Conservation (phyloP, 2,329 filamentous ascomycete genomes). For the Sporothrix brunneoviolacea region DNA sequence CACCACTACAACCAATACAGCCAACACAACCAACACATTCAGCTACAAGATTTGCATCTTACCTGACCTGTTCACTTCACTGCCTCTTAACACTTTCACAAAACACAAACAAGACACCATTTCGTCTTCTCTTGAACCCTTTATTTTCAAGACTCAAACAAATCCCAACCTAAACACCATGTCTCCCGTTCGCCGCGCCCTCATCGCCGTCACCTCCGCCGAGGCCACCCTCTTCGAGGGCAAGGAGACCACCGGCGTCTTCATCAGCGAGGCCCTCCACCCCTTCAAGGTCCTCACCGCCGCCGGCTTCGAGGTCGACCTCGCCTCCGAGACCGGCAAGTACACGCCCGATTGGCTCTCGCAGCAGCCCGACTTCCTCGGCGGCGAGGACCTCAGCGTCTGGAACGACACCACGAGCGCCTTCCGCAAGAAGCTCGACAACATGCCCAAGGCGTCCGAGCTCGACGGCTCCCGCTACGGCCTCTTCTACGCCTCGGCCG, state of each 20-base stretch:
- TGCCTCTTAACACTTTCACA: too few relatives aligned
- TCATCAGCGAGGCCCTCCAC: conserved; percentile 42
- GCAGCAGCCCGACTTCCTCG: conserved; percentile 34
- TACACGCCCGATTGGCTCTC: conserved; percentile 40
- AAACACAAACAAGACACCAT: too few relatives aligned
- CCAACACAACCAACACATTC: too few relatives aligned
- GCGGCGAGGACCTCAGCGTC: conserved; percentile 30
- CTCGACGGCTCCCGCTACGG: conserved; percentile 29
- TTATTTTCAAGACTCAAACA: too few relatives aligned
- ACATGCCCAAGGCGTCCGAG: conserved; percentile 31
- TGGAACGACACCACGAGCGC: conserved; percentile 40
- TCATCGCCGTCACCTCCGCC: conserved; percentile 38
- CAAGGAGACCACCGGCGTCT: conserved; percentile 36
- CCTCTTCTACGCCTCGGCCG: conserved; percentile 36
- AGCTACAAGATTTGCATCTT: too few relatives aligned
- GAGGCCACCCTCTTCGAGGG: conserved; percentile 33
- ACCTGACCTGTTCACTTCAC: too few relatives aligned
- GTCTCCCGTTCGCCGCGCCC: conserved; percentile 31
- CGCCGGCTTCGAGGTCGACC: conserved; percentile 41
- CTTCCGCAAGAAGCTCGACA: conserved; percentile 39
- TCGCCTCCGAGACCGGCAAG: conserved; percentile 38
- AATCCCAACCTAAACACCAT: background rate
- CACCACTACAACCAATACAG: too few relatives aligned
- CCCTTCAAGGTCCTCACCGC: conserved; percentile 38
- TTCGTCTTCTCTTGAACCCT: background rate